These are phyloP conservation scores for Chaetoceros tenuissimus DNA, from an alignment of 108 stramenopile species.

Conservation along the genomic window DNA sequence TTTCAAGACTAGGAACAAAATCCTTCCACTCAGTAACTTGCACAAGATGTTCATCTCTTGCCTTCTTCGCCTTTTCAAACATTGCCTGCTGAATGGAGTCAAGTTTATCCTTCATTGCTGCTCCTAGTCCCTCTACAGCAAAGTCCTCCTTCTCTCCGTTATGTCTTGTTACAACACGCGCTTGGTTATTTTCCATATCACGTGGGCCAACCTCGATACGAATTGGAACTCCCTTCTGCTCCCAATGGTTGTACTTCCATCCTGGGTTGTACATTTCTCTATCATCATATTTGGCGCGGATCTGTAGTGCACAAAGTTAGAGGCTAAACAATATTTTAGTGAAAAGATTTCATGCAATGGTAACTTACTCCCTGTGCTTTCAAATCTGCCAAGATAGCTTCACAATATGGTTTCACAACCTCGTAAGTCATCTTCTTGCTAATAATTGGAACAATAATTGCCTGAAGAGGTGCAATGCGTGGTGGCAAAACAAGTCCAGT, in stretches of 20 bases:
- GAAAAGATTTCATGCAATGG: not conserved
- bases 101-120: conserved; percentile 43
- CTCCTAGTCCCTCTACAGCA: conserved; percentile 57
- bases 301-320: conserved; percentile 7
- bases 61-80: conserved; percentile 84
- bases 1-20: conserved; percentile 95
- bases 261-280: conserved; percentile 95
- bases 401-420: conserved; percentile 57
- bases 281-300: conserved; percentile 92
- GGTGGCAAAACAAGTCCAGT: conserved; percentile 97
- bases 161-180: conserved; percentile 79
- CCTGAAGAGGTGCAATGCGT: conserved; percentile 91
- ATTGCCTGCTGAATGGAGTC: conserved; percentile 86
- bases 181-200: conserved; percentile 82
- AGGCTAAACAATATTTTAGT: not conserved
- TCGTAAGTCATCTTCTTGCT: conserved; percentile 78
- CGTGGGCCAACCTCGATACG: conserved; percentile 97
- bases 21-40: conserved; percentile 96
- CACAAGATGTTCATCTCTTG: conserved; percentile 86
- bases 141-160: conserved; percentile 83
- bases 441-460: conserved; percentile 93
- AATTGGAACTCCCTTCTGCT: conserved; percentile 99
- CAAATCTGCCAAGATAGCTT: conserved; percentile 53
- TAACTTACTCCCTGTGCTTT: conserved; percentile 43
- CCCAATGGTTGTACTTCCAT: conserved; percentile 99